Evolutionary conservation across 306 rosid species (phyloP), one percentile per base, ranked within the genome.

Genomic region (Acacia acuminata): DNA sequence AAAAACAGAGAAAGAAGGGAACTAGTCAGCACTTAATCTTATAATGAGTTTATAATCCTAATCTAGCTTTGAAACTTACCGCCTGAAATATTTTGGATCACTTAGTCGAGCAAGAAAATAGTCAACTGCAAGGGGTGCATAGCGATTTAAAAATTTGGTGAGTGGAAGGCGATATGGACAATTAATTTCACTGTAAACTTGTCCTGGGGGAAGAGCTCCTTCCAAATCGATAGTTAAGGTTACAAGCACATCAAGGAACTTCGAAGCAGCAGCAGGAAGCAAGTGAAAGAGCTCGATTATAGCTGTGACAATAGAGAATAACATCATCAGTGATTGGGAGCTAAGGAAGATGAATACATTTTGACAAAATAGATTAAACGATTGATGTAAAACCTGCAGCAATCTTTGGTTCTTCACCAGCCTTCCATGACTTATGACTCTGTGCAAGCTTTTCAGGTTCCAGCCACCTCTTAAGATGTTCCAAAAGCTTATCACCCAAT

Each of bases 331-430:
- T 42, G 60, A 55, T 36, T 40, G 78, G 16, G 61, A 74, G 44
- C 63, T 22, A 42, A 17, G 65, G 74, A 80, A 81, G 77, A 70
- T 56, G 83, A 56, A 83, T 69, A 27, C 72, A 61, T 38, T 27
- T 27, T 27, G 68, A 8, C 78, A 56, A 66, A 78, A 55, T 71
- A 83, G 71, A 80, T 65, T 74, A 87, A 73, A 84, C 64, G 42
- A 73, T 58, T 71, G 78, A 76, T 71, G 70, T 75, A 66, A 81
- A 84, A 96, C 99, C 99, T 69, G 99, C 99, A 10, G 99, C 99
- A 86, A 96, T 94, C 89, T 94, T 96, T 53, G 99, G 99, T 85
- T 96, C 99, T 89, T 96, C 99, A 71, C 99, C 99, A 76, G 99
- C 94, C 90, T 96, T 96, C 99, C 99, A 96, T 85, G 92, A 72